Evolutionary conservation across 768 basidiomycete genomes (phyloP).

Genomic region (Suillus subaureus): DNA sequence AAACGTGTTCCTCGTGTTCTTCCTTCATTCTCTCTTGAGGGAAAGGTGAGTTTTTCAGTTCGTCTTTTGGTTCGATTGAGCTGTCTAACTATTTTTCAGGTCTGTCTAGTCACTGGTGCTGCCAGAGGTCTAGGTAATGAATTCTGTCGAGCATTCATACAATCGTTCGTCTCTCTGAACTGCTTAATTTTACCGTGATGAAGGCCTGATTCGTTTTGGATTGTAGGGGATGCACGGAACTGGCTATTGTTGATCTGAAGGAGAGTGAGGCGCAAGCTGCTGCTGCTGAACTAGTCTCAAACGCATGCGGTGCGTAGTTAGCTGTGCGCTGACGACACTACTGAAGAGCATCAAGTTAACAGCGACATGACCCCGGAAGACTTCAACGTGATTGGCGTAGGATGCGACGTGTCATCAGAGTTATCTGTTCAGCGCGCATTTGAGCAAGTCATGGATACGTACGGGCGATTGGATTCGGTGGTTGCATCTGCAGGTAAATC

Average conservation of each 20-base stretch:
- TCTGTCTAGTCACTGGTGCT: slow-evolving; percentile 91
- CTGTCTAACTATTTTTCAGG: slow-evolving; percentile 43
- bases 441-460: slow-evolving; percentile 58
- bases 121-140: slow-evolving; percentile 90
- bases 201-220: slow-evolving; percentile 11
- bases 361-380: slow-evolving; percentile 57
- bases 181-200: not conserved
- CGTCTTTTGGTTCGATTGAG: not conserved
- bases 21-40: slow-evolving; percentile 76
- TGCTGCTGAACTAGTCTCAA: slow-evolving; percentile 64
- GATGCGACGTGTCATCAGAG: slow-evolving; percentile 89
- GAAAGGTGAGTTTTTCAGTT: slow-evolving; percentile 53
- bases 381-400: slow-evolving; percentile 71
- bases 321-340: slow-evolving; percentile 25
- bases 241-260: slow-evolving; percentile 85
- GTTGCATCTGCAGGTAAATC: slow-evolving; percentile 82
- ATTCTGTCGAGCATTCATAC: slow-evolving; percentile 88
- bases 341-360: slow-evolving; percentile 46
- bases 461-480: slow-evolving; percentile 76
- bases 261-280: slow-evolving; percentile 66
- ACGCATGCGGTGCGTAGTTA: slow-evolving; percentile 49
- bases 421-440: slow-evolving; percentile 75
- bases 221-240: slow-evolving; percentile 71
- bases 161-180: slow-evolving; percentile 52
- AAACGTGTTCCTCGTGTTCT: slow-evolving; percentile 50